These are phyloP conservation scores for Arthrobotrys conoides DNA, from an alignment of 2,329 filamentous ascomycete genomes.

Conservation along the genomic window DNA sequence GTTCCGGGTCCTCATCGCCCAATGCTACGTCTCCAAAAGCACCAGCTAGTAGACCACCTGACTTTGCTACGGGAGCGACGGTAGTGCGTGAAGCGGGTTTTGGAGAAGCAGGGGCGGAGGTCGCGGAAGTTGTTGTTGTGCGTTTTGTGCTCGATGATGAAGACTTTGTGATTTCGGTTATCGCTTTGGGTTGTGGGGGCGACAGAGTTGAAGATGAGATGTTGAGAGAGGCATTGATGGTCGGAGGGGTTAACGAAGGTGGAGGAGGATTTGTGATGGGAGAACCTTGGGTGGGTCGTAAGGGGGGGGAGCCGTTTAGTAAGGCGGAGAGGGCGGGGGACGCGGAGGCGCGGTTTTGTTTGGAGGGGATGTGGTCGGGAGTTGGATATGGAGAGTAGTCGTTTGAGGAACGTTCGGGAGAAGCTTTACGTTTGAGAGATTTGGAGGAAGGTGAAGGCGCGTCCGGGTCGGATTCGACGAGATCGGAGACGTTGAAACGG, in stretches of 20 bases:
- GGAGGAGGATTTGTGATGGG: conserved; percentile 55
- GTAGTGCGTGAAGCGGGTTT: conserved; percentile 66
- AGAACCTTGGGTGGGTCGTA: conserved; percentile 49
- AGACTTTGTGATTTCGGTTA: conserved; percentile 54
- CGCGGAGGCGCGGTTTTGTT: conserved; percentile 56
- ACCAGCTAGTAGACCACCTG: conserved; percentile 75
- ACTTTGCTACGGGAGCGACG: conserved; percentile 72
- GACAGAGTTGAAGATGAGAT: conserved; percentile 23
- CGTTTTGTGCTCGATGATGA: conserved; percentile 17
- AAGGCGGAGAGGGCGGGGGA: conserved; percentile 57
- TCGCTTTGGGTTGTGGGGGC: conserved; percentile 53
- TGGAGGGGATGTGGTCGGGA: conserved; percentile 41
- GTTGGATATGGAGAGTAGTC: not conserved
- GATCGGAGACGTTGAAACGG: conserved; percentile 54
- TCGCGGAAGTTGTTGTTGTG: conserved; percentile 23
- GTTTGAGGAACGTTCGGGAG: not conserved
- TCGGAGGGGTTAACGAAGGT: conserved; percentile 43
- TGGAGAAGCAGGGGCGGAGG: conserved; percentile 63
- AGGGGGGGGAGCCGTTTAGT: conserved; percentile 46
- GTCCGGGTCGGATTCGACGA: conserved; percentile 58
- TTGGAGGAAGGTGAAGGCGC: conserved; percentile 39
- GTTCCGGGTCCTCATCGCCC: conserved; percentile 71
- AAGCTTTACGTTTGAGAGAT: not conserved
- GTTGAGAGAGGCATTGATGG: conserved; percentile 45
- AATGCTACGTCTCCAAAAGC: conserved; percentile 73